Base-by-base conservation (phyloP, 768 basidiomycete species). In the Rhodotorula diobovata region DNA sequence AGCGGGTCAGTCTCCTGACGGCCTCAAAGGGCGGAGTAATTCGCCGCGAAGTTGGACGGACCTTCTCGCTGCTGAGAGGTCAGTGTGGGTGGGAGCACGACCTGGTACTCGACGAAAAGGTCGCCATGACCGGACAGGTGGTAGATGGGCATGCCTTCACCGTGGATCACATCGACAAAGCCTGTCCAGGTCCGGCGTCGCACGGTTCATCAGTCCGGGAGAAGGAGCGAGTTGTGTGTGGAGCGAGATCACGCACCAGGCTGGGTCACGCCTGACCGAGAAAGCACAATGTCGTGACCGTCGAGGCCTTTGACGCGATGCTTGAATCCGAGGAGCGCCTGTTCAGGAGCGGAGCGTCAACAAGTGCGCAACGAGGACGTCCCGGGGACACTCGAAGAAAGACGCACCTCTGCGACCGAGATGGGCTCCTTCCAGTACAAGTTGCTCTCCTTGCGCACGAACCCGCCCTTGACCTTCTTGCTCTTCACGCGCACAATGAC, bases 241-340 rank as follows among this genome's bases (percentile, higher is more conserved):
- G 9, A 16, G 18, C 15, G 30, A 45, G 15, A 10, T 37, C 28
- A 46, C 84, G 76, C 70, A 87, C 91, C 89, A 74, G 96, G 96
- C 78, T 99, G 96, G 50, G 96, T 98, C 1, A 95, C 91, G 25
- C 87, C 89, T 51, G 84, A 83, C 63, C 93, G 85, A 51, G 84
- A 84, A 18, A 98, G 81, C 61, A 84, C 82, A 48, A 98, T 85
- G 41, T 84, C 81, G 78, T 89, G 89, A 10, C 93, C 95, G 77
- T 97, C 96, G 68, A 99, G 84, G 81, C 94, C 93, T 8, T 90
- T 92, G 65, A 99, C 80, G 77, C 93, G 93, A 51, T 88, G 87
- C 78, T 92, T 86, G 81, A 99, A 97, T n/a, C 96, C 96, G 35
- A 99, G 84, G n/a, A 98, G 81, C 23, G 95, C 94, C 94, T 98